Evolutionary conservation across 805 yeast genomes (phyloP).

Genomic region (Nakazawaea populi): DNA sequence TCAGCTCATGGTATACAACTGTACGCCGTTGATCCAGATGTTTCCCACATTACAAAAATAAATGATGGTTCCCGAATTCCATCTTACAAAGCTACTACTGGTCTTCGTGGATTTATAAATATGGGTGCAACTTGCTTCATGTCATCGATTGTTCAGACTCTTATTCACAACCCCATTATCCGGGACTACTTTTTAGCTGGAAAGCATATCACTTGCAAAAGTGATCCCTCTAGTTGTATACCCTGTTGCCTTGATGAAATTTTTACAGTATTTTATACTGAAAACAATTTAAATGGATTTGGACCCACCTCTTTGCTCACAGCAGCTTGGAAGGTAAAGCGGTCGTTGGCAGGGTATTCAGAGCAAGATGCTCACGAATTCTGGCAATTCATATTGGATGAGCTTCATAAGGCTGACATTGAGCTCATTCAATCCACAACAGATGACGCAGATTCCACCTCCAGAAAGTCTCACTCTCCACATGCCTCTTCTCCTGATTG

Average conservation of each 20-base stretch:
- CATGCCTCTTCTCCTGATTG: conserved; percentile 32
- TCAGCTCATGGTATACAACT: conserved; percentile 26
- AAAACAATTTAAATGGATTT: conserved; percentile 54
- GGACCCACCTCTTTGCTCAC: conserved; percentile 77
- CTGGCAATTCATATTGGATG: conserved; percentile 86
- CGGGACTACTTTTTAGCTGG: conserved; percentile 74
- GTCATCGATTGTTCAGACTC: conserved; percentile 85
- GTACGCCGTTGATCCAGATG: conserved; percentile 21
- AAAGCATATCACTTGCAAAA: conserved; percentile 54
- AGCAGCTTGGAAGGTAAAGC: conserved; percentile 85
- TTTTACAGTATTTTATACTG: conserved; percentile 67
- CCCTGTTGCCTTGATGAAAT: conserved; percentile 83
- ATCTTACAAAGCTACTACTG: conserved; percentile 55
- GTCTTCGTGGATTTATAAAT: conserved; percentile 82
- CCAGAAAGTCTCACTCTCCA: conserved; percentile 3
- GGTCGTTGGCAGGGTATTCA: conserved; percentile 87
- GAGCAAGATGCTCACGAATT: conserved; percentile 99
- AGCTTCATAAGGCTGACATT: conserved; percentile 55
- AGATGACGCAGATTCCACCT: not conserved
- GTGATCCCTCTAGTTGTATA: conserved; percentile 46
- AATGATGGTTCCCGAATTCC: conserved; percentile 34
- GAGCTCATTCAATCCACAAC: conserved; percentile 13
- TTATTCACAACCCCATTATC: conserved; percentile 86
- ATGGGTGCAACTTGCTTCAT: conserved; percentile 98
- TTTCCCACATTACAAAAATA: conserved; percentile 21